Base-by-base conservation (phyloP, 2,329 filamentous ascomycete genomes). In the Cladosporium sp. region DNA sequence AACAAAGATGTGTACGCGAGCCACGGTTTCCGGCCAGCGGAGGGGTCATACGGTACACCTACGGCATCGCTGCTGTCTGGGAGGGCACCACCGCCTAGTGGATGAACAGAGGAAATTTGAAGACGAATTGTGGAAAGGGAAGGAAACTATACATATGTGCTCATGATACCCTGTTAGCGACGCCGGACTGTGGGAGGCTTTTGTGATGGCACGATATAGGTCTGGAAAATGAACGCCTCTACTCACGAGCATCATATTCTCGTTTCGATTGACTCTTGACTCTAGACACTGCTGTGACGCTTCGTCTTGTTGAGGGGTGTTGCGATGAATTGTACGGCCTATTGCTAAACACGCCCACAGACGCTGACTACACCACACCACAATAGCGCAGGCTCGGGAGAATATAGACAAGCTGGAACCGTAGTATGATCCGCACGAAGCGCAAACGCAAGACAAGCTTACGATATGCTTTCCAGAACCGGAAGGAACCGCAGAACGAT, bases 31-130 rank as follows among this genome's bases (percentile, higher is more conserved):
- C 58, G 67, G 56, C 59, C 66, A 19, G 59, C 63, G 34, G 63
- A 68, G 34, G 69, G 69, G 9, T 59, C 63, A 8, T 68, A 64
- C 30, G 65, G 63, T 8, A 65, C 66, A 15, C 66, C 66, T 1
- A 61, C 64, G 42, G 62, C 66, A 42, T 55, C 55, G 15, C 36
- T 56, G 14, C 47, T 56, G 42, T 56, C 54, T 8, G 54, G 54
- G 25, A 47, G 54, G 34, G 42, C 54, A 15, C 40, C 42, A 34
- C 54, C 54, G 42, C 54, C 54, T 12, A 49, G 40, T 20, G 42
- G 54, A 22, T 25, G 25, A 25, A 3, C 15, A 19, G 38, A 39
- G 3, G 7, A 28, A 36, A 15, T 6, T 30, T n/a, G 39, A 14
- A 43, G n/a, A 43, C 17, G 38, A 36, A 55, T 11, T 47, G 43